These are phyloP conservation scores for Exophiala bonariae DNA, from an alignment of 2,329 filamentous ascomycete species.

Conservation along the genomic window DNA sequence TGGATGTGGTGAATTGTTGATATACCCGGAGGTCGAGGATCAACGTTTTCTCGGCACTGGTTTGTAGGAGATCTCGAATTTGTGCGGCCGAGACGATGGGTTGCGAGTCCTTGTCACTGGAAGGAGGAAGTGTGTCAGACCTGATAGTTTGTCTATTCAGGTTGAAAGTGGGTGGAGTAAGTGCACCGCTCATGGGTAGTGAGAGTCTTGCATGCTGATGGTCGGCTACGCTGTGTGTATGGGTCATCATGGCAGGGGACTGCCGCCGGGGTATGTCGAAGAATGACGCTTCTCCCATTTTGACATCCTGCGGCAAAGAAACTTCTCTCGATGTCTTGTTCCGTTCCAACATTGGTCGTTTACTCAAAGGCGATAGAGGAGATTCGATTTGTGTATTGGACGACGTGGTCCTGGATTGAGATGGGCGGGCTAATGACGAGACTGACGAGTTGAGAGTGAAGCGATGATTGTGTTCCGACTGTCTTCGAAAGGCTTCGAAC, in stretches of 20 bases:
- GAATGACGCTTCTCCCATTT: constrained; percentile 31
- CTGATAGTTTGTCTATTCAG: constrained; percentile 26
- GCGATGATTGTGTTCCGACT: constrained; percentile 55
- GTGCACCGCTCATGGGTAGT: constrained; percentile 51
- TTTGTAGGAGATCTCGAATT: constrained; percentile 59
- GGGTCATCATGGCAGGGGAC: constrained; percentile 48
- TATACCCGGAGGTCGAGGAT: constrained; percentile 84
- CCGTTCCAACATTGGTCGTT: constrained; percentile 13
- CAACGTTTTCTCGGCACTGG: constrained; percentile 57
- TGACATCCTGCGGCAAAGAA: constrained; percentile 1
- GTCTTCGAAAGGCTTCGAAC: constrained; percentile 76
- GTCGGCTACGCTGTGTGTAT: constrained; percentile 31
- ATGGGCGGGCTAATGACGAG: constrained; percentile 11
- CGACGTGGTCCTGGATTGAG: constrained; percentile 18
- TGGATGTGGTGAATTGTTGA: constrained; percentile 74
- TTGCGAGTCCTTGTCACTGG: constrained; percentile 46
- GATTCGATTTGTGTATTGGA: constrained; percentile 4
- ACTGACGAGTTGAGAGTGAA: constrained; percentile 16
- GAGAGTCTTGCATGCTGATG: constrained; percentile 58
- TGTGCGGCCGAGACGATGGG: constrained; percentile 55
- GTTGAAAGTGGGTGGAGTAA: constrained; percentile 31
- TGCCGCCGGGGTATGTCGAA: constrained; percentile 48
- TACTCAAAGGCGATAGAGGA: constrained; percentile 16
- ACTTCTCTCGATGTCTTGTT: constrained; percentile 14
- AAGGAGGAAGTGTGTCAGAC: constrained; percentile 56